These are phyloP conservation scores for Suhomyces panamericanus DNA, from an alignment of 1,139 yeast genomes.

Conservation along the genomic window DNA sequence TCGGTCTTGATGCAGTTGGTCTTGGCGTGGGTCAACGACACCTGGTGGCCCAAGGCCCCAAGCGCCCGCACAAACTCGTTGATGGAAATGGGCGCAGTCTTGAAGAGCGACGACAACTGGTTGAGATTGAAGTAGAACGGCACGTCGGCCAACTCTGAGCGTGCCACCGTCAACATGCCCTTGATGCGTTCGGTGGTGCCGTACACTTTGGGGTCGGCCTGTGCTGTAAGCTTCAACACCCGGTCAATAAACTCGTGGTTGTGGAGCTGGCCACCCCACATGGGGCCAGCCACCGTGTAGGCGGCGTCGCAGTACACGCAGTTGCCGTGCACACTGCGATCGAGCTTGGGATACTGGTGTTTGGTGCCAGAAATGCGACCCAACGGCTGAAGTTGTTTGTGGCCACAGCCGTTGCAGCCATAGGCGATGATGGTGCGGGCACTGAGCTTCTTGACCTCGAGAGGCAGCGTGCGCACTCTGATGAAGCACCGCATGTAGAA, in stretches of 20 bases:
- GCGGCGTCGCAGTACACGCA: constrained; percentile 73
- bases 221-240: constrained; percentile 55
- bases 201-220: constrained; percentile 54
- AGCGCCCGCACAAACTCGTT: constrained; percentile 71
- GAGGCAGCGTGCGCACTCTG: constrained; percentile 73
- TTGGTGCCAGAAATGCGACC: constrained; percentile 55
- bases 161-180: constrained; percentile 89
- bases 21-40: constrained; percentile 85
- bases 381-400: constrained; percentile 67
- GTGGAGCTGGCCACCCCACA: constrained; percentile 88
- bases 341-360: constrained; percentile 37
- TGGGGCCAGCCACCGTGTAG: constrained; percentile 88
- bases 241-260: constrained; percentile 62
- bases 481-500: constrained; percentile 87
- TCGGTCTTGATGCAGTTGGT: constrained; percentile 85
- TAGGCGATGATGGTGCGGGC: constrained; percentile 76
- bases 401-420: constrained; percentile 87
- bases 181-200: constrained; percentile 81
- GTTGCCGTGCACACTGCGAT: constrained; percentile 10
- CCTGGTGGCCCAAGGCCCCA: constrained; percentile 80
- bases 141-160: constrained; percentile 57
- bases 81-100: constrained; percentile 82
- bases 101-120: constrained; percentile 69
- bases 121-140: constrained; percentile 87
- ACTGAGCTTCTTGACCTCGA: constrained; percentile 72